phyloP scores from a whole-genome alignment of 495 filamentous ascomycete species.

The Penicillium goetzii region DNA sequence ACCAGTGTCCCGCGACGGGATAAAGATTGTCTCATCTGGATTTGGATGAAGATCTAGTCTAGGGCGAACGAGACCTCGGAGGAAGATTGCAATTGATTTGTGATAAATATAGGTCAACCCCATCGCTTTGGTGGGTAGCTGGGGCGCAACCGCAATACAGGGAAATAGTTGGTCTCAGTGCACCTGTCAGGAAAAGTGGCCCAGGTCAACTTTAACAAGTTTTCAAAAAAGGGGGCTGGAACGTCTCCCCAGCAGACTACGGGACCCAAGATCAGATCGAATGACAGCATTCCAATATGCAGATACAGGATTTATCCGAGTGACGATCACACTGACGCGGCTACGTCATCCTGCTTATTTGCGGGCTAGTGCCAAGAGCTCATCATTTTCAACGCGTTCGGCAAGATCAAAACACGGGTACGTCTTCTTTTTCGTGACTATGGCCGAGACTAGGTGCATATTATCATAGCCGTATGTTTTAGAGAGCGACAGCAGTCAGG shows the following conservation, averaged over 20 bases:
- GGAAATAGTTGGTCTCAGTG: neutral
- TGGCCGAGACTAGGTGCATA: neutral
- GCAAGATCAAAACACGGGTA: neutral
- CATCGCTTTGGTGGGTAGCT: conserved; percentile 14
- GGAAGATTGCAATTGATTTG: conserved; percentile 25
- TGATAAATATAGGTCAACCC: conserved; percentile 20
- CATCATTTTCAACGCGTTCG: neutral
- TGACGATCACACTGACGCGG: neutral
- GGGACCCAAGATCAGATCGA: neutral
- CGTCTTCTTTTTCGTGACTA: neutral
- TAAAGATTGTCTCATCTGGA: conserved; percentile 39
- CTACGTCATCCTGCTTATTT: conserved; percentile 1
- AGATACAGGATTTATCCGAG: neutral
- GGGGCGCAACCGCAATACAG: neutral
- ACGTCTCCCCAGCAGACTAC: neutral
- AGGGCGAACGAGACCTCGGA: conserved; percentile 26
- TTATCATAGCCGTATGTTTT: neutral
- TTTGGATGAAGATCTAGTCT: conserved; percentile 29
- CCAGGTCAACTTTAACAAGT: neutral
- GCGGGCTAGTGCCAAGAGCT: neutral
- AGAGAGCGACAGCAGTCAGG: no score
- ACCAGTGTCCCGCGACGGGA: conserved; percentile 43
- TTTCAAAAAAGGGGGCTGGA: neutral
- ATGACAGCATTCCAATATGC: conserved; percentile 1
- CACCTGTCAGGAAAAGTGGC: neutral